phyloP scores from a whole-genome alignment of 1,284 basidiomycete species.

The Sanguinoderma infundibulare region DNA sequence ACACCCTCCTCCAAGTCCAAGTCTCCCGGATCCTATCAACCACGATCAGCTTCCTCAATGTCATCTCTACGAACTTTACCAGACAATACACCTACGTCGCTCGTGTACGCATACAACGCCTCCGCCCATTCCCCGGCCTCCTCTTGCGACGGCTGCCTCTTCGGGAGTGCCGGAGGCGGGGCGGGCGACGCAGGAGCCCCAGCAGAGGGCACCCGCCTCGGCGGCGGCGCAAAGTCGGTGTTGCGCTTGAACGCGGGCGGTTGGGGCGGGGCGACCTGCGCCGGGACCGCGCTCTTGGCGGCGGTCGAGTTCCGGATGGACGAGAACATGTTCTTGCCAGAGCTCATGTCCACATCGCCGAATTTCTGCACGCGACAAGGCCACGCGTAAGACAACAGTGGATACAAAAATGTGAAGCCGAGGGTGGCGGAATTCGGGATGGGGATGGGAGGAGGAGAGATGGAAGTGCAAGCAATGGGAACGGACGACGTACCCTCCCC shows the following conservation, averaged over 20 bases:
- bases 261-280: slow-evolving; percentile 42
- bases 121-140: slow-evolving; percentile 74
- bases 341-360: slow-evolving; percentile 61
- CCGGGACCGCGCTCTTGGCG: slow-evolving; percentile 42
- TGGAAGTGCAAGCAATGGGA: background rate
- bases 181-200: slow-evolving; percentile 21
- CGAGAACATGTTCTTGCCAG: slow-evolving; percentile 52
- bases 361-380: slow-evolving; percentile 49
- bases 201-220: slow-evolving; percentile 41
- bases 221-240: slow-evolving; percentile 61
- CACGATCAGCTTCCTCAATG: background rate
- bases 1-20: slow-evolving; percentile 57
- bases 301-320: slow-evolving; percentile 49
- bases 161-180: slow-evolving; percentile 31
- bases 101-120: slow-evolving; percentile 74
- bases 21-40: slow-evolving; percentile 65
- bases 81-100: slow-evolving; percentile 49
- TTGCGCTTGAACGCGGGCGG: slow-evolving; percentile 53
- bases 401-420: background rate
- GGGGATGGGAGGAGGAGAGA: background rate
- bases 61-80: background rate
- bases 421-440: background rate
- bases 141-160: slow-evolving; percentile 39
- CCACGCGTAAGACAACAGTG: background rate
- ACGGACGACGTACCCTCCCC: slow-evolving; percentile 35